Conservation (phyloP, 805 yeast genomes). For the Ogataea polymorpha region DNA sequence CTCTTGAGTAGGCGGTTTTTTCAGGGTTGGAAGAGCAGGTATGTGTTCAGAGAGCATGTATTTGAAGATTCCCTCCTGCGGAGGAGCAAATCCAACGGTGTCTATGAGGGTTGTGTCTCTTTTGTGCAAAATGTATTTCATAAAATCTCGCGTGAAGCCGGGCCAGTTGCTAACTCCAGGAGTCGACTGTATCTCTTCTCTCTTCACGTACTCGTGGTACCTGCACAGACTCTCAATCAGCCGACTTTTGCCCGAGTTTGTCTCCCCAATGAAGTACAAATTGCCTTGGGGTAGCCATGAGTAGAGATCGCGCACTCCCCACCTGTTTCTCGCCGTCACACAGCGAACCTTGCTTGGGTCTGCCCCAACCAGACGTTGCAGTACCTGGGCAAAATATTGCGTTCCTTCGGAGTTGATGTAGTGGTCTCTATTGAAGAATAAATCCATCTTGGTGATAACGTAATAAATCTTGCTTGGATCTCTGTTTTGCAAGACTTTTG, state of each 20-base stretch:
- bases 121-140: slow-evolving; percentile 37
- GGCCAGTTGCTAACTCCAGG: slow-evolving; percentile 57
- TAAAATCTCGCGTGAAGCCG: slow-evolving; percentile 61
- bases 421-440: slow-evolving; percentile 28
- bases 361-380: slow-evolving; percentile 30
- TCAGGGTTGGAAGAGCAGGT: slow-evolving; percentile 6
- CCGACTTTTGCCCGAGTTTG: slow-evolving; percentile 70
- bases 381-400: slow-evolving; percentile 32
- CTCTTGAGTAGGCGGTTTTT: slow-evolving; percentile 7
- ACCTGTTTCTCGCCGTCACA: slow-evolving; percentile 48
- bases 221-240: slow-evolving; percentile 45
- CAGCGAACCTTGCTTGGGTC: slow-evolving; percentile 39
- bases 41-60: slow-evolving; percentile 21
- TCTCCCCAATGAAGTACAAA: slow-evolving; percentile 58
- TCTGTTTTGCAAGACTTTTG: slow-evolving; percentile 34
- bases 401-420: slow-evolving; percentile 24
- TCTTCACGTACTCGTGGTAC: slow-evolving; percentile 15
- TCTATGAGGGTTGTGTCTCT: slow-evolving; percentile 34
- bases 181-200: slow-evolving; percentile 33
- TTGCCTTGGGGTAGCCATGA: slow-evolving; percentile 35
- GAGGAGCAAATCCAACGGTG: slow-evolving; percentile 44
- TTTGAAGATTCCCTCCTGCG: slow-evolving; percentile 30
- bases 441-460: slow-evolving; percentile 40
- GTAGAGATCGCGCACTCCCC: slow-evolving; percentile 47
- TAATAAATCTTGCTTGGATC: slow-evolving; percentile 37